phyloP scores from a whole-genome alignment of 306 rosid species.

The Sphenostylis stenocarpa region DNA sequence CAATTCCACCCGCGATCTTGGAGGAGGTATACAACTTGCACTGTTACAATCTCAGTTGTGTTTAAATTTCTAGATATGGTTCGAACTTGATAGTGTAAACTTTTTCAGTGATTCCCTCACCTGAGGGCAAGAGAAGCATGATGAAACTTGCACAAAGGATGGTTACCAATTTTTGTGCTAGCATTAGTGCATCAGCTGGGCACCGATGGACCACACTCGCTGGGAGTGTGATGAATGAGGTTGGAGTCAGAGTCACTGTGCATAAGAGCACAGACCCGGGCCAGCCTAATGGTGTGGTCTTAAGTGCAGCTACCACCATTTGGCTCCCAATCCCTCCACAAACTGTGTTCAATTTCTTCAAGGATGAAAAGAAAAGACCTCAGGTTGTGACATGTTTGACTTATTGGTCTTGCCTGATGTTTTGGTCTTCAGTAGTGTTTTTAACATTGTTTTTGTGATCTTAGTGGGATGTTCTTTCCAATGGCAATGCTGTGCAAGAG shows the following conservation, averaged over 20 bases:
- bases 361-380: constrained; percentile 85
- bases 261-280: constrained; percentile 84
- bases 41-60: neutral
- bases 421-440: neutral
- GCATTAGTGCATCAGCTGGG: constrained; percentile 75
- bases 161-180: constrained; percentile 79
- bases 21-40: constrained; percentile 61
- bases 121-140: constrained; percentile 90
- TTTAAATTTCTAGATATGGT: neutral
- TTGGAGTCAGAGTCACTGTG: constrained; percentile 76
- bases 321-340: constrained; percentile 92
- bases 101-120: constrained; percentile 72
- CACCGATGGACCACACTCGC: constrained; percentile 87
- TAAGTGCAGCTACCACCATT: constrained; percentile 89
- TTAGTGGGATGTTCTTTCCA: constrained; percentile 97
- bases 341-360: constrained; percentile 83
- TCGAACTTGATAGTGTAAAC: neutral
- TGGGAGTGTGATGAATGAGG: constrained; percentile 64
- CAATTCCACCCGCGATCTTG: constrained; percentile 75
- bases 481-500: constrained; percentile 82
- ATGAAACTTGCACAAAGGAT: constrained; percentile 97
- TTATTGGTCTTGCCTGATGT: neutral
- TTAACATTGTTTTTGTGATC: neutral
- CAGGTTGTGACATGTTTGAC: constrained; percentile 51
- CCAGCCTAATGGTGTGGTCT: constrained; percentile 83